Percentiles rank a stretch among this genome's conserved stretches.
Evolutionary conservation across 441 rosid genomes (phyloP).

Genomic region (Pelargonium australe): DNA sequence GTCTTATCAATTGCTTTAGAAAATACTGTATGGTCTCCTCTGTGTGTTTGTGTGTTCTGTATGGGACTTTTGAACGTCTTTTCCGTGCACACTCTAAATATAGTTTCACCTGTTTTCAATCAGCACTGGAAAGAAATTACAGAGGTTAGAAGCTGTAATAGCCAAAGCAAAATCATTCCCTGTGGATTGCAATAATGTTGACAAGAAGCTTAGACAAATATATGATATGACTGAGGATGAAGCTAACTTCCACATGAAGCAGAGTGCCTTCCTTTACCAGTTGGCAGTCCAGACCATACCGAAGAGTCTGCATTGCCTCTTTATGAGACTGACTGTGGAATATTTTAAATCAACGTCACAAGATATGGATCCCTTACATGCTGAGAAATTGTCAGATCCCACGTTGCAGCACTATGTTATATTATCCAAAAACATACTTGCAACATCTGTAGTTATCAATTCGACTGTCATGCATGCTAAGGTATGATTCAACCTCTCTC

Average conservation of each 20-base stretch:
- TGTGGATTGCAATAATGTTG: constrained; percentile 76
- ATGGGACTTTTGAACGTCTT: constrained; percentile 1
- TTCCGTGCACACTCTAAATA: neutral
- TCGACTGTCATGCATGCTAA: constrained; percentile 65
- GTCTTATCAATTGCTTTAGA: constrained; percentile 2
- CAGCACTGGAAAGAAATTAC: constrained; percentile 58
- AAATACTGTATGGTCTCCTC: neutral
- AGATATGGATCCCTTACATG: constrained; percentile 34
- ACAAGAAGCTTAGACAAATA: constrained; percentile 88
- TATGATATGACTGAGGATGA: constrained; percentile 83
- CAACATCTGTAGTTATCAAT: constrained; percentile 86
- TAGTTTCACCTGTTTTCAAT: constrained; percentile 20
- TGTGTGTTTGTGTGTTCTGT: neutral
- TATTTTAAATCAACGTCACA: constrained; percentile 53
- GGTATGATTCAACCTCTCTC: constrained; percentile 33
- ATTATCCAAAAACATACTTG: constrained; percentile 71
- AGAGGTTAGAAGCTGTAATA: constrained; percentile 62
- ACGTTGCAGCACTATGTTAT: constrained; percentile 61
- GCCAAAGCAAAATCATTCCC: constrained; percentile 59
- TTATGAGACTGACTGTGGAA: constrained; percentile 85
- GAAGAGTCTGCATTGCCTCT: constrained; percentile 86
- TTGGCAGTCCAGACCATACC: constrained; percentile 91
- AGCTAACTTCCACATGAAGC: constrained; percentile 89
- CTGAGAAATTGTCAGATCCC: constrained; percentile 61
- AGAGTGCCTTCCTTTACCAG: constrained; percentile 90